phyloP scores from a whole-genome alignment of 345 rosid species.

The Psidium guajava region DNA sequence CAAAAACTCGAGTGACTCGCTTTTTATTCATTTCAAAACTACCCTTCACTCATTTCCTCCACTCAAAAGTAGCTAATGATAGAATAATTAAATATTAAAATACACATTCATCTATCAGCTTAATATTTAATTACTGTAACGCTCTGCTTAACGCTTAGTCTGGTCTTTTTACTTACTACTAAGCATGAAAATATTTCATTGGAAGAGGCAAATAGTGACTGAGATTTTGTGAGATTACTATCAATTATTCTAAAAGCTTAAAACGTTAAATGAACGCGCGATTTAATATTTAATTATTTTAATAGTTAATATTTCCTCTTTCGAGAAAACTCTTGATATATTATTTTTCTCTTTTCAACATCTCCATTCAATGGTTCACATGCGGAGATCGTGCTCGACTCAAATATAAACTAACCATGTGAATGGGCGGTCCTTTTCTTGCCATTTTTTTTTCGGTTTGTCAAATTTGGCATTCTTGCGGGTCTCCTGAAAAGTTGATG shows the following conservation, averaged over 20 bases:
- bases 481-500: not conserved
- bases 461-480: not conserved
- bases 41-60: not conserved
- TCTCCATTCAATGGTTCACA: not conserved
- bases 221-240: too few relatives aligned
- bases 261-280: rapidly evolving
- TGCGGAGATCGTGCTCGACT: not conserved
- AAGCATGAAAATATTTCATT: too few relatives aligned
- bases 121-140: too few relatives aligned
- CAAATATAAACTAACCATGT: not conserved
- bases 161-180: too few relatives aligned
- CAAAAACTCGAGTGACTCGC: not conserved
- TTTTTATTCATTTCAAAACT: not conserved
- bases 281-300: too few relatives aligned
- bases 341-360: not conserved
- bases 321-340: not conserved
- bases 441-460: not conserved
- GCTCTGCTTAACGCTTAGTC: too few relatives aligned
- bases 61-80: not conserved
- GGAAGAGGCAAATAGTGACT: too few relatives aligned
- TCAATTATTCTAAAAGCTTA: too few relatives aligned
- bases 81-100: too few relatives aligned
- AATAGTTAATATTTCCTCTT: not conserved
- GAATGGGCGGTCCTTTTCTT: not conserved
- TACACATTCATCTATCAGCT: too few relatives aligned